A percentile compares a stretch with the other conserved stretches of the same genome.
phyloP scores from a whole-genome alignment of 2,329 filamentous ascomycete genomes.

The Neonectria hederae region DNA sequence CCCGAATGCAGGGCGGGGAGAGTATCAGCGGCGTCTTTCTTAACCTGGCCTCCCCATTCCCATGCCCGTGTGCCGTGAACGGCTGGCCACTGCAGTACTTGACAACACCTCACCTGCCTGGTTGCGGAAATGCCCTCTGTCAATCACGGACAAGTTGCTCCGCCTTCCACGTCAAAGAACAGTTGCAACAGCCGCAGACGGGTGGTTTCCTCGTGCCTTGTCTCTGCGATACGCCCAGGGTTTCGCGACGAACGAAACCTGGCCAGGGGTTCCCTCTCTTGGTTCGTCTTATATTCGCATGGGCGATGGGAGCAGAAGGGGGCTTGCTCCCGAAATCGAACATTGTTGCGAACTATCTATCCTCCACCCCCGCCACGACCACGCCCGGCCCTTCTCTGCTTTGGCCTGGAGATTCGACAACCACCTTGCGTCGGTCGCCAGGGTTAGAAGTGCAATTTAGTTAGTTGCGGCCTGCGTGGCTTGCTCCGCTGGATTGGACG shows the following conservation, averaged over 20 bases:
- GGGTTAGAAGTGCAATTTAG: too few relatives aligned
- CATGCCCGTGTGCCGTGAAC: background rate
- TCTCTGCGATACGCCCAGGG: background rate
- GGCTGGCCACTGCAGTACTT: background rate
- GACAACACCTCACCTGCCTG: background rate
- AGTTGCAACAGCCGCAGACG: background rate
- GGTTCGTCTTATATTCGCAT: background rate
- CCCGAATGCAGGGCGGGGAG: background rate
- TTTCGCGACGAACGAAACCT: background rate
- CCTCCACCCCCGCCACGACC: too few relatives aligned
- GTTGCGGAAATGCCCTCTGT: background rate
- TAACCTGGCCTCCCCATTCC: background rate
- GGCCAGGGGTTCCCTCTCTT: background rate
- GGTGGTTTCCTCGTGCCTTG: background rate
- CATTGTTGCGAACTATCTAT: too few relatives aligned
- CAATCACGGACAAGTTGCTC: conserved; percentile 23
- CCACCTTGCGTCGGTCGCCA: too few relatives aligned
- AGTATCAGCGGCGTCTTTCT: background rate
- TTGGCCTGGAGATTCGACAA: background rate
- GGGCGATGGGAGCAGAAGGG: background rate
- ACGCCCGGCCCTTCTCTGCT: too few relatives aligned
- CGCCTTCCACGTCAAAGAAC: background rate
- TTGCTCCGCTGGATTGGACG: background rate
- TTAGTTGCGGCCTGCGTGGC: too few relatives aligned
- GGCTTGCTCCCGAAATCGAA: background rate